Evolutionary conservation across 306 rosid species (phyloP), one percentile per base, ranked within the genome.

Genomic region (Medicago arabica): DNA sequence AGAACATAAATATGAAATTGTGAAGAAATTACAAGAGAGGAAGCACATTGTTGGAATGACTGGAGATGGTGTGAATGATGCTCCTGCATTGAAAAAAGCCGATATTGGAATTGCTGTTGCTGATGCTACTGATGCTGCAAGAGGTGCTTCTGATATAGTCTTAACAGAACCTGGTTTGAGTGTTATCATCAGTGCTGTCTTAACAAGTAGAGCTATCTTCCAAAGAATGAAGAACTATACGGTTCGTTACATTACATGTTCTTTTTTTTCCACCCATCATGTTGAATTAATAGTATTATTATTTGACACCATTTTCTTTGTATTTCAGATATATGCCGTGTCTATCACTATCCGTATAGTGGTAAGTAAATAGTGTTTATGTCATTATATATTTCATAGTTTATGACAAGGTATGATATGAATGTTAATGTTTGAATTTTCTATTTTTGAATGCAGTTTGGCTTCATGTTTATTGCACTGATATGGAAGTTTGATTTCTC

Each of bases 41-140:
- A 96, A 96, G 86, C 98, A 96, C 89, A 90, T 96, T 63, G 90
- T 97, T 88, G 99, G 99, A 83, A 92, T 96, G 99, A 96, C 99
- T 0, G 99, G 99, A 53, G 99, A 96, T 84, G 99, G 99, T 83
- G 99, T 96, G 76, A 92, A 96, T 8, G 99, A 96, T 75, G 99
- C 99, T 70, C 99, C 98, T 57, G 99, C 99, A 31, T 81, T 96
- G 78, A 96, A 96, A 86, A 96, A 86, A 84, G 99, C 98, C 2
- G 98, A 96, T 69, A 96, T 96, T 55, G 98, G 99, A 65, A 96
- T 96, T 85, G 99, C 98, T 28, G 99, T 96, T 12, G 99, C 98
- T 34, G 98, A 96, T 87, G 98, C 98, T 12, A 96, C 99, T 25
- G 99, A 96, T 83, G 98, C 99, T 18, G 99, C 99, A 65, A 84